Evolutionary conservation across 1,284 basidiomycete genomes (phyloP), one percentile per base, ranked within the genome.

Genomic region (Leccinum pallidistipes): DNA sequence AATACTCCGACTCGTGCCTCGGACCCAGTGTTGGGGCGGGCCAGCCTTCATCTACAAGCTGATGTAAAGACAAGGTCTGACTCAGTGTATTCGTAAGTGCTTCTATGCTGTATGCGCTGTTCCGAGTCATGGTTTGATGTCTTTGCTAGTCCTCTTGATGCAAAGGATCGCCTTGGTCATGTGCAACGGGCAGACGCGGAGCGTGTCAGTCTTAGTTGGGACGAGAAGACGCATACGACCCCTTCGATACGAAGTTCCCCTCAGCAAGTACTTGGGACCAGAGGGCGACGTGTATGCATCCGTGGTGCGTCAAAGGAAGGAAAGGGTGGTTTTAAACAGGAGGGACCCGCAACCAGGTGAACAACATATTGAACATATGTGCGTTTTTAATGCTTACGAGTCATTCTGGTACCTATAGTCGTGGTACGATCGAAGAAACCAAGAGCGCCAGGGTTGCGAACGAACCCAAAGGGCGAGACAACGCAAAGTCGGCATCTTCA

Each of bases 211-310:
- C 27, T 45, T 8, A 3, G 45, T 2, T 71, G 59, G 69, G 56
- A 57, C 43, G 61, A 59, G 6, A 38, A 14, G 32, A 45, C 24
- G 5, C 56, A 47, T 24, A n/a, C 31, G 34, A 52, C 16, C 4
- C 8, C 18, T 5, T 32, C 58, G 34, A 53, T 71, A 71, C 43
- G 57, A 58, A 47, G 72, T 72, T 0, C 71, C 69, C 59, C 58
- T 63, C 11, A 64, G 56, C 61, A 43, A 52, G 40, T 60, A 64
- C 21, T 27, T 72, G 40, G 49, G 47, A n/a, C 12, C 56, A 0
- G 32, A 57, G 3, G 32, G 8, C 4, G 38, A 62, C 10, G 24
- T 1, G 8, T 34, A 57, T n/a, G 14, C 9, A 14, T 32, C 52
- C 7, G 11, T 16, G 21, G 52, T 56, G 14, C 16, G n/a, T 49